Conservation (phyloP, 2,329 filamentous ascomycete genomes). For the Ramularia collo-cygni region DNA sequence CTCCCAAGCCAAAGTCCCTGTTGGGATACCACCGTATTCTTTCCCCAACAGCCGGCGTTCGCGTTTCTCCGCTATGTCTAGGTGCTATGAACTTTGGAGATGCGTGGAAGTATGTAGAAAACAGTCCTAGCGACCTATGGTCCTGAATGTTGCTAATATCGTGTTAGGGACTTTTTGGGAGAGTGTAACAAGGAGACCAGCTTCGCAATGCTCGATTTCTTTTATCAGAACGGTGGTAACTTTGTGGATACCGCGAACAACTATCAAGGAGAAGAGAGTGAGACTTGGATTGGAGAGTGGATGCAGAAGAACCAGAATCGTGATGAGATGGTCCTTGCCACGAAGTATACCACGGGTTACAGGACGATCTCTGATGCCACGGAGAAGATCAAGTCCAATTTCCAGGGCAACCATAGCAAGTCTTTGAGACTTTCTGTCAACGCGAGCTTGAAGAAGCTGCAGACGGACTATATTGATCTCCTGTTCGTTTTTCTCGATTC, state of each 20-base stretch:
- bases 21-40: constrained; percentile 48
- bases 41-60: constrained; percentile 44
- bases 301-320: constrained; percentile 19
- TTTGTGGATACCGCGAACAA: constrained; percentile 32
- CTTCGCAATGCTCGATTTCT: constrained; percentile 31
- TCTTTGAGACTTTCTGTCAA: constrained; percentile 47
- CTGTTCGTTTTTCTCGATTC: constrained; percentile 15
- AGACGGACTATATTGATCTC: constrained; percentile 63
- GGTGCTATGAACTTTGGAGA: constrained; percentile 51
- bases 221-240: constrained; percentile 27
- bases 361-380: constrained; percentile 2
- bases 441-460: constrained; percentile 43
- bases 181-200: constrained; percentile 25
- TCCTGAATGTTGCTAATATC: too few relatives aligned
- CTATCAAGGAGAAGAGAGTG: constrained; percentile 31
- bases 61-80: constrained; percentile 48
- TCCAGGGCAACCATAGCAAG: constrained; percentile 55
- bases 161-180: constrained; percentile 33
- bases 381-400: constrained; percentile 38
- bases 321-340: constrained; percentile 18
- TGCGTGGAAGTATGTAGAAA: constrained; percentile 33
- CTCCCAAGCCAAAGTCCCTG: constrained; percentile 30
- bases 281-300: constrained; percentile 30
- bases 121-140: too few relatives aligned
- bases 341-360: constrained; percentile 10